These are phyloP conservation scores for Penicillium soppii DNA, from an alignment of 495 filamentous ascomycete genomes.

Conservation along the genomic window DNA sequence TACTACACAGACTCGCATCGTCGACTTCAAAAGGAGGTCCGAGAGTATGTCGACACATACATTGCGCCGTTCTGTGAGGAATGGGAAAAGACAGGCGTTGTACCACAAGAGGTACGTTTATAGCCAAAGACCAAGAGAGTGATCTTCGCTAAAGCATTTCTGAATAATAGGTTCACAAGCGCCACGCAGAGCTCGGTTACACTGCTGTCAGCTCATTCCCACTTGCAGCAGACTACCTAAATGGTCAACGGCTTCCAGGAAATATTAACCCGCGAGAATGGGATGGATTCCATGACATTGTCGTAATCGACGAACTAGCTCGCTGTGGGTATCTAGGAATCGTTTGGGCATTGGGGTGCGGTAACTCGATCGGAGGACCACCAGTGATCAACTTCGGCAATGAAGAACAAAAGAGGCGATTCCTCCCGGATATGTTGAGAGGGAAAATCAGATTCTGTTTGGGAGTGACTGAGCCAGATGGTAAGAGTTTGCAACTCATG, in stretches of 20 bases:
- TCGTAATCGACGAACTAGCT: conserved; percentile 42
- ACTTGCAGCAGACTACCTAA: conserved; percentile 16
- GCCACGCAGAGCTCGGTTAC: conserved; percentile 22
- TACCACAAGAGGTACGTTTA: conserved; percentile 22
- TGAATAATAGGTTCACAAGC: conserved; percentile 11
- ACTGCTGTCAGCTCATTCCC: conserved; percentile 23
- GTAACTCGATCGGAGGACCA: conserved; percentile 46
- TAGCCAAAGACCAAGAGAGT: not conserved
- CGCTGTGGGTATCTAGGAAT: conserved; percentile 38
- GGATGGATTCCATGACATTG: conserved; percentile 42
- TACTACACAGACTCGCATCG: conserved; percentile 73
- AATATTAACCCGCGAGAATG: conserved; percentile 31
- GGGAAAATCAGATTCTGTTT: conserved; percentile 45
- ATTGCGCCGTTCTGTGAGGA: conserved; percentile 36
- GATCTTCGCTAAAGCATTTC: not conserved
- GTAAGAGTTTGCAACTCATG: conserved; percentile 8
- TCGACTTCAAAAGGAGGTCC: conserved; percentile 60
- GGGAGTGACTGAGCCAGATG: conserved; percentile 50
- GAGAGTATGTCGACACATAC: conserved; percentile 64
- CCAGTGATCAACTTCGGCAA: conserved; percentile 48
- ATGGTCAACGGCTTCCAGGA: conserved; percentile 28
- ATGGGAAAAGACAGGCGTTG: conserved; percentile 27
- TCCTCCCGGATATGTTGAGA: conserved; percentile 40
- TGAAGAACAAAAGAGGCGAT: conserved; percentile 40
- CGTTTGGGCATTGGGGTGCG: conserved; percentile 43